Conservation (phyloP, 768 basidiomycete genomes). For the Tephrocybe rancida region DNA sequence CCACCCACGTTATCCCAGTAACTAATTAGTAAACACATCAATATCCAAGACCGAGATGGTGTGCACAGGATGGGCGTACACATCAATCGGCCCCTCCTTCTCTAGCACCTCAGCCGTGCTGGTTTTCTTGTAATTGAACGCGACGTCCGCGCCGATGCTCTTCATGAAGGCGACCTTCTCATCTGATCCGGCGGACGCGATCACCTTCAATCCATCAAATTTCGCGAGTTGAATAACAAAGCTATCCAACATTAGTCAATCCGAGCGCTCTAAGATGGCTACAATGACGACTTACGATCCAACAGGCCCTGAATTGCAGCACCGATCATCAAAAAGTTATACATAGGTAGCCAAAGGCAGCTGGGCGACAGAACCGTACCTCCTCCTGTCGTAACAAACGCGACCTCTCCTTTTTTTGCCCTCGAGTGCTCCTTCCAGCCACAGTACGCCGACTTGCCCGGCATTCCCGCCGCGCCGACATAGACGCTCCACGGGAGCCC, state of each 20-base stretch:
- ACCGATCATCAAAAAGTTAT: neutral
- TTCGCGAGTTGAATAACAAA: slow-evolving; percentile 56
- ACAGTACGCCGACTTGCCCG: slow-evolving; percentile 44
- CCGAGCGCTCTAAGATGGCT: neutral
- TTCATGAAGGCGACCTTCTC: slow-evolving; percentile 69
- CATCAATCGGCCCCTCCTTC: slow-evolving; percentile 54
- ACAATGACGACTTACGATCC: slow-evolving; percentile 32
- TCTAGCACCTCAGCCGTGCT: slow-evolving; percentile 51
- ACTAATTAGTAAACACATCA: slow-evolving; percentile 20
- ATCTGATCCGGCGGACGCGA: slow-evolving; percentile 73
- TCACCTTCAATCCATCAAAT: slow-evolving; percentile 59
- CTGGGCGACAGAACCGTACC: slow-evolving; percentile 18
- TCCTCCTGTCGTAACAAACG: slow-evolving; percentile 42
- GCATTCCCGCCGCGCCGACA: slow-evolving; percentile 57
- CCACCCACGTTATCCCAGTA: slow-evolving; percentile 67
- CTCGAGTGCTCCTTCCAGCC: slow-evolving; percentile 43
- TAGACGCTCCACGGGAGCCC: slow-evolving; percentile 51
- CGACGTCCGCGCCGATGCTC: slow-evolving; percentile 66
- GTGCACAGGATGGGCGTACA: slow-evolving; percentile 27
- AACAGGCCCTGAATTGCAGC: slow-evolving; percentile 39
- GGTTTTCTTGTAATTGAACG: slow-evolving; percentile 74
- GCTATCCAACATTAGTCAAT: slow-evolving; percentile 21
- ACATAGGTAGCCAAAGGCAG: neutral
- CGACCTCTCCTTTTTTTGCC: slow-evolving; percentile 43
- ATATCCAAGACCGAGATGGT: no score